phyloP scores from a whole-genome alignment of 169 alveolate species.

The Condylostoma magnum region DNA sequence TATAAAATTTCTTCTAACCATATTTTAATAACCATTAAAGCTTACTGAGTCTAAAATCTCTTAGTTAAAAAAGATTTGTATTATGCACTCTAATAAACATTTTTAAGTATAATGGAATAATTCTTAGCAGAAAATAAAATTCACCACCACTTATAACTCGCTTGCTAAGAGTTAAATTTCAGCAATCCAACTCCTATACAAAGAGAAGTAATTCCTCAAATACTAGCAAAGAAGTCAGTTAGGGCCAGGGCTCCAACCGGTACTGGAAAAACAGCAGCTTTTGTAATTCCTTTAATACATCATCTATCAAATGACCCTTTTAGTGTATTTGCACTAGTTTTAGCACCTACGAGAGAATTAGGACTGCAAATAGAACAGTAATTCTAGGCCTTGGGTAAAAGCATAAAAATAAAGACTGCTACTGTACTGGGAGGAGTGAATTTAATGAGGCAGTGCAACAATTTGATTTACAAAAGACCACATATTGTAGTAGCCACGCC shows the following conservation, averaged over 20 bases:
- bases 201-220: conserved; percentile 86
- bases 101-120: neutral
- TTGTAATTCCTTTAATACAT: conserved; percentile 94
- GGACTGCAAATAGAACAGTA: conserved; percentile 95
- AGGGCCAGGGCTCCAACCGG: conserved; percentile 97
- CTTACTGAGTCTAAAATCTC: no score
- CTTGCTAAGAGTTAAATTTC: conserved; percentile 49
- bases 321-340: conserved; percentile 93
- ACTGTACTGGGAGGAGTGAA: conserved; percentile 94
- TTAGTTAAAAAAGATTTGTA: no score
- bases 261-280: conserved; percentile 98
- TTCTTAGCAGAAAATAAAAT: neutral
- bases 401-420: conserved; percentile 78
- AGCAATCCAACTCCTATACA: conserved; percentile 90
- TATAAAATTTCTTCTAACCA: neutral
- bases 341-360: conserved; percentile 97
- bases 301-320: conserved; percentile 92
- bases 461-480: conserved; percentile 83
- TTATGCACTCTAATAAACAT: neutral
- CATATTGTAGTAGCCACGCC: conserved; percentile 97
- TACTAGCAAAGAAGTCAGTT: conserved; percentile 86
- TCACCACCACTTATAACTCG: neutral
- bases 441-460: conserved; percentile 76
- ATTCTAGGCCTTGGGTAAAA: conserved; percentile 90
- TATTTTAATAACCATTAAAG: no score